Evolutionary conservation across 768 basidiomycete species (phyloP).

Genomic region (Saitozyma podzolica): DNA sequence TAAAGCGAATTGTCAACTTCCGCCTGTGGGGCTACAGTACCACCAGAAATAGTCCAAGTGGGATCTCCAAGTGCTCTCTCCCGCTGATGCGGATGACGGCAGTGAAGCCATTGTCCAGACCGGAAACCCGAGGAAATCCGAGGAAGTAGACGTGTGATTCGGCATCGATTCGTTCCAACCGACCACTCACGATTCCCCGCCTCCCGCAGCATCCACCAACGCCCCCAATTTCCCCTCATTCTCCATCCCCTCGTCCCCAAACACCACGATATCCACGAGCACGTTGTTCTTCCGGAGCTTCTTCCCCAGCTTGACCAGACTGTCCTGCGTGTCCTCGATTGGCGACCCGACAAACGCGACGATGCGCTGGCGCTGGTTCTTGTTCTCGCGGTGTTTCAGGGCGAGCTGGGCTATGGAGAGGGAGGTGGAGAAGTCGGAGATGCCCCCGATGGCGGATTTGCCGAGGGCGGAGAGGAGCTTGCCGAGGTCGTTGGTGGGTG

Average conservation of each 20-base stretch:
- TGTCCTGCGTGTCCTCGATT: slow-evolving; percentile 72
- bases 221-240: slow-evolving; percentile 68
- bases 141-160: not conserved
- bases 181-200: slow-evolving; percentile 40
- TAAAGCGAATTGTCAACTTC: not conserved
- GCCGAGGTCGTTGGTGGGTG: slow-evolving; percentile 91
- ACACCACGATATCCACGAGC: slow-evolving; percentile 84
- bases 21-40: no score
- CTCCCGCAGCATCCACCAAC: slow-evolving; percentile 73
- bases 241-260: slow-evolving; percentile 71
- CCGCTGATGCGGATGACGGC: no score
- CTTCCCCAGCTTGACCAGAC: slow-evolving; percentile 85
- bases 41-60: no score
- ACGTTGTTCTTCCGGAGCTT: slow-evolving; percentile 99
- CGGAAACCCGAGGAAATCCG: not conserved
- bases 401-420: slow-evolving; percentile 94
- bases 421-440: slow-evolving; percentile 82
- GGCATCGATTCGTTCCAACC: not conserved
- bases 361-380: slow-evolving; percentile 94
- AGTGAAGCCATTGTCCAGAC: no score
- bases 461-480: slow-evolving; percentile 79
- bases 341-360: slow-evolving; percentile 93
- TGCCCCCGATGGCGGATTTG: slow-evolving; percentile 72
- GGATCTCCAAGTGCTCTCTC: no score
- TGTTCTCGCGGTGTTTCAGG: slow-evolving; percentile 96